These are phyloP conservation scores for Mallotus nudiflorus DNA, from an alignment of 345 rosid genomes.

Conservation along the genomic window DNA sequence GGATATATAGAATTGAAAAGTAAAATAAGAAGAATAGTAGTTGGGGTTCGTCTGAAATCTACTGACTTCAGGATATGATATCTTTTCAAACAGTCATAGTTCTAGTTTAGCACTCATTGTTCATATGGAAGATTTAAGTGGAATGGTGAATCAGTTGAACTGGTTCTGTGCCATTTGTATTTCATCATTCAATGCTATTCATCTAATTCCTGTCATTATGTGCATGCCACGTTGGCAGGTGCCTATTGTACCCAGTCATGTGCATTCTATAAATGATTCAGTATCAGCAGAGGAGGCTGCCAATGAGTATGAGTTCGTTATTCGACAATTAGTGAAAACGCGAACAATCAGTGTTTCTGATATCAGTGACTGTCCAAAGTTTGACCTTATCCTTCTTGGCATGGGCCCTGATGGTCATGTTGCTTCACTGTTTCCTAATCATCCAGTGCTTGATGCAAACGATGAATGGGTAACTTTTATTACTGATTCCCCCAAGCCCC, in stretches of 20 bases:
- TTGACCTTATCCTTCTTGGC: conserved; percentile 84
- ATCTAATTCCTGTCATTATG: conserved; percentile 9
- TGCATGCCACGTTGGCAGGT: conserved; percentile 46
- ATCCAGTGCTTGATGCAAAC: conserved; percentile 49
- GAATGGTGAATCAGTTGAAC: background rate
- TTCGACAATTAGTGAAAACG: conserved; percentile 70
- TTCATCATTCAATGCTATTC: background rate
- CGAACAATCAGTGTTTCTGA: conserved; percentile 67
- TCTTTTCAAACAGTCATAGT: background rate
- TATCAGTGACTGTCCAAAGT: conserved; percentile 80
- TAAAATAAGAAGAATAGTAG: background rate
- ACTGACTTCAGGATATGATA: background rate
- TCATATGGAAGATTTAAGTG: background rate
- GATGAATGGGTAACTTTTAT: conserved; percentile 76
- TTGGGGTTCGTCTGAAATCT: background rate
- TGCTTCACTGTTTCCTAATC: conserved; percentile 85
- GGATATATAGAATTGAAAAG: background rate
- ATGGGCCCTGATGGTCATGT: conserved; percentile 91
- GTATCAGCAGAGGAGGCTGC: conserved; percentile 86
- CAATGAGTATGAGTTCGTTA: conserved; percentile 61
- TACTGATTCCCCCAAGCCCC: conserved; percentile 76
- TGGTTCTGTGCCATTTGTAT: conserved; percentile 3
- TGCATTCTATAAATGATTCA: conserved; percentile 77
- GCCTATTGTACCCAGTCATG: conserved; percentile 68
- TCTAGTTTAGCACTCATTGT: background rate